Percentiles rank a stretch among this genome's conserved stretches.
Evolutionary conservation across 1,284 basidiomycete genomes (phyloP).

Genomic region (Heterobasidion annosum): DNA sequence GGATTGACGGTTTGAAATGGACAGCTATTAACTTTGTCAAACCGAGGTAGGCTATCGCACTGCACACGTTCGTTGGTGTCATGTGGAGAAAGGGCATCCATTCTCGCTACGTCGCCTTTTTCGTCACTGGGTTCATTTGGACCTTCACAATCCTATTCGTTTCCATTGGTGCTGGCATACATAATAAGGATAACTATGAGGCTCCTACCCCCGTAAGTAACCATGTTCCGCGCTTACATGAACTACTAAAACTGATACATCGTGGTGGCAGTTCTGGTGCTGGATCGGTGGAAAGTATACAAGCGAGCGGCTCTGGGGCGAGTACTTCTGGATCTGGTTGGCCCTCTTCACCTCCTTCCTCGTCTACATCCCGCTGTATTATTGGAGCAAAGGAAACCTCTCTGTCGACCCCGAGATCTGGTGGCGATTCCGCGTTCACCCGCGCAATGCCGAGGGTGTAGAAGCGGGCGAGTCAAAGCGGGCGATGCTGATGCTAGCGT

Average conservation of each 20-base stretch:
- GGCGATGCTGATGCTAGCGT: background rate
- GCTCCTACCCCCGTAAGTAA: constrained; percentile 11
- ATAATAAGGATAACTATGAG: constrained; percentile 12
- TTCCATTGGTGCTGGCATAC: constrained; percentile 12
- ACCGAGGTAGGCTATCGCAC: constrained; percentile 11
- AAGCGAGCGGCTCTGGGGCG: constrained; percentile 32
- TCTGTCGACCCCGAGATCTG: constrained; percentile 12
- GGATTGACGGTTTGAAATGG: background rate
- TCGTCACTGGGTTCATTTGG: constrained; percentile 11
- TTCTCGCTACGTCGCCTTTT: constrained; percentile 10
- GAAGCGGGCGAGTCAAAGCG: background rate
- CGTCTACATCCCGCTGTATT: constrained; percentile 31
- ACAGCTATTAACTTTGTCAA: background rate
- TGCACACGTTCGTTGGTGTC: constrained; percentile 17
- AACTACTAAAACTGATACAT: background rate
- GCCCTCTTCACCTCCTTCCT: constrained; percentile 28
- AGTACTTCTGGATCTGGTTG: constrained; percentile 45
- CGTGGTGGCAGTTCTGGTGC: constrained; percentile 23
- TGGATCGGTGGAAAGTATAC: constrained; percentile 32
- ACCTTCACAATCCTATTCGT: constrained; percentile 12
- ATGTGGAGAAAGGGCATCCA: constrained; percentile 11
- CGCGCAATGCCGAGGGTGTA: background rate
- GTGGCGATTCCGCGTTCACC: constrained; percentile 3
- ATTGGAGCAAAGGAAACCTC: constrained; percentile 21
- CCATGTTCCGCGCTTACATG: background rate